Base-by-base conservation (phyloP, 2,329 filamentous ascomycete species). In the Fusarium xylarioides region DNA sequence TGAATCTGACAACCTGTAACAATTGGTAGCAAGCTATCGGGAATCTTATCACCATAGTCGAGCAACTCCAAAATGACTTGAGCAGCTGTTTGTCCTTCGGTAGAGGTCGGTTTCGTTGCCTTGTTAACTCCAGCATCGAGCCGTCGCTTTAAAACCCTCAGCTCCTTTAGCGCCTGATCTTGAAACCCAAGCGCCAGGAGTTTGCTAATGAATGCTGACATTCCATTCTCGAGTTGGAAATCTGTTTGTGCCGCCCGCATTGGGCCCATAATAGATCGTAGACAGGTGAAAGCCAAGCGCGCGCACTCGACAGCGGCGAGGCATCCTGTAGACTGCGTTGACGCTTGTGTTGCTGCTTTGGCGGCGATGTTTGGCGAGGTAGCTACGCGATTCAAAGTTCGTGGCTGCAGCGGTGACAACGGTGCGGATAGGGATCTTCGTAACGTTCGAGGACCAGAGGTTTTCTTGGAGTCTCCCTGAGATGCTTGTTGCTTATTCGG, bases 201-300 rank as follows among this genome's bases (percentile, higher is more conserved):
- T 78, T 91, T 93, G 43, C 88, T 88, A 43, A 92, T 82, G 59
- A 95, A 86, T 0, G 91, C 90, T 21, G 92, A 88, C 86, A 93
- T 92, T 60, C 92, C 93, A 66, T 86, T 90, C 78, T 95, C 93
- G 8, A 95, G 81, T 77, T 95, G 92, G 43, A 93, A 82, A 49
- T 88, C 86, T 3, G 89, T 86, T n/a, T 91, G 83, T 15, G 86
- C 82, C 15, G 90, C 82, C 14, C 86, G 85, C 11, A 87, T 82
- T 2, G 87, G 82, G 32, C 87, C 84, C 56, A 92, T 88, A 30
- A 90, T 77, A 34, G 86, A 85, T 55, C 91, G 86, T 43, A 95
- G 83, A 55, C 89, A 90, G 11, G 87, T 83, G 76, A 95, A 93
- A 4, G 91, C 92, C 34, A 89, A 80, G 15, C 92, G 87, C 11